Evolutionary conservation across 441 rosid species (phyloP).

Genomic region (Geranium incanum): DNA sequence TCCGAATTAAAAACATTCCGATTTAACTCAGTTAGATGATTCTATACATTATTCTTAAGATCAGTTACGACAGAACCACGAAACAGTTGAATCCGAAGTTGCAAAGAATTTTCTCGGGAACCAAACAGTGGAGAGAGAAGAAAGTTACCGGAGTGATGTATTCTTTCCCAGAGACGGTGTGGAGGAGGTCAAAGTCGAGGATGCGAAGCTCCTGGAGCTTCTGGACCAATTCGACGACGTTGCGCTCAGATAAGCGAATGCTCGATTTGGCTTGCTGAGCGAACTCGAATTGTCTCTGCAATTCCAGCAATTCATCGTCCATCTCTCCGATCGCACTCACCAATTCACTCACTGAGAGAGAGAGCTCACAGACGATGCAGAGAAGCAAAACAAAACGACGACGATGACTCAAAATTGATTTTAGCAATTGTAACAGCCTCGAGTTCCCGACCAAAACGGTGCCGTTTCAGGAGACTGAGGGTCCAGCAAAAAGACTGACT

Average conservation of each 20-base stretch:
- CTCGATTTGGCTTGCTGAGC: constrained; percentile 93
- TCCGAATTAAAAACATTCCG: not conserved
- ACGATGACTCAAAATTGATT: not conserved
- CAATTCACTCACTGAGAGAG: not conserved
- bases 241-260: constrained; percentile 77
- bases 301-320: constrained; percentile 84
- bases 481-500: not conserved
- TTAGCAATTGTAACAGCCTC: not conserved
- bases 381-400: not conserved
- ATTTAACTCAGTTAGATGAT: not conserved
- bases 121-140: constrained; percentile 16
- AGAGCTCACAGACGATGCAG: constrained; percentile 6
- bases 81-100: constrained; percentile 1
- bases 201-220: constrained; percentile 89
- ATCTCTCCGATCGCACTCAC: constrained; percentile 27
- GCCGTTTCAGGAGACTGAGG: not conserved
- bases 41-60: not conserved
- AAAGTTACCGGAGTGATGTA: constrained; percentile 70
- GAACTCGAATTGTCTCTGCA: constrained; percentile 85
- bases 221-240: constrained; percentile 91
- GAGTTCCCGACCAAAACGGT: not conserved
- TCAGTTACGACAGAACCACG: not conserved
- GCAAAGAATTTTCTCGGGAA: constrained; percentile 15
- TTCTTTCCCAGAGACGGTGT: constrained; percentile 91
- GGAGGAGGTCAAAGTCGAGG: constrained; percentile 93